phyloP scores from a whole-genome alignment of 2,329 filamentous ascomycete species.

The Botryosphaeria dothidea region DNA sequence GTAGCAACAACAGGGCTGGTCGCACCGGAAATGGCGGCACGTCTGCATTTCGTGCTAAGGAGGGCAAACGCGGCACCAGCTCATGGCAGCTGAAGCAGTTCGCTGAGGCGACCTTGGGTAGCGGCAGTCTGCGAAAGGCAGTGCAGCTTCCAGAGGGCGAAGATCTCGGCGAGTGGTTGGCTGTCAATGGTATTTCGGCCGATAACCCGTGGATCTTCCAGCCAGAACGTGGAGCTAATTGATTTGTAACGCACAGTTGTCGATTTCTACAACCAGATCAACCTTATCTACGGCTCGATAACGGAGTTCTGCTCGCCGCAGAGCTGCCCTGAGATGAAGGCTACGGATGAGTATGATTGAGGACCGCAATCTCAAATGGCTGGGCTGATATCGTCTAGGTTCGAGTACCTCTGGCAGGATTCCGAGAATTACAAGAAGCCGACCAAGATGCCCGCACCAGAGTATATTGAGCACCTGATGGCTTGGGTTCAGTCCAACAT shows the following conservation, averaged over 20 bases:
- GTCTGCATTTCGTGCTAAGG: slow-evolving; percentile 87
- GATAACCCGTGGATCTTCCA: too few relatives aligned
- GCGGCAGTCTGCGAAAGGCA: slow-evolving; percentile 91
- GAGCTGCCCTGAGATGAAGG: slow-evolving; percentile 98
- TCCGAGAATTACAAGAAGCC: slow-evolving; percentile 90
- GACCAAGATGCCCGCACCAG: slow-evolving; percentile 96
- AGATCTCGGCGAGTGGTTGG: slow-evolving; percentile 96
- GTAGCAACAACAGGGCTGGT: slow-evolving; percentile 18
- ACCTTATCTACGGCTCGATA: slow-evolving; percentile 96
- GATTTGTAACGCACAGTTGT: slow-evolving; percentile 67
- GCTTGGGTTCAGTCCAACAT: slow-evolving; percentile 93
- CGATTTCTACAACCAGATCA: slow-evolving; percentile 99
- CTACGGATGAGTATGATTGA: slow-evolving; percentile 83
- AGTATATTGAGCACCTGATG: slow-evolving; percentile 98
- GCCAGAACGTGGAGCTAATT: slow-evolving; percentile 20
- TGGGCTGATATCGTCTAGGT: slow-evolving; percentile 53
- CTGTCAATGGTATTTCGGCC: slow-evolving; percentile 93
- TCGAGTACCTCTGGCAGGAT: slow-evolving; percentile 99
- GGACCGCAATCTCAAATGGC: neutral
- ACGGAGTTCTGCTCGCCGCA: slow-evolving; percentile 98
- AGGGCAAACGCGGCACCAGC: slow-evolving; percentile 79
- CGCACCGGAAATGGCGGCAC: slow-evolving; percentile 36
- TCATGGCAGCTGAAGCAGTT: slow-evolving; percentile 96
- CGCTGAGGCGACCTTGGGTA: slow-evolving; percentile 93
- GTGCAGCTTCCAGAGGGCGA: slow-evolving; percentile 97